Evolutionary conservation across 768 basidiomycete genomes (phyloP), one percentile per base, ranked within the genome.

Genomic region (Kwoniella dejecticola): DNA sequence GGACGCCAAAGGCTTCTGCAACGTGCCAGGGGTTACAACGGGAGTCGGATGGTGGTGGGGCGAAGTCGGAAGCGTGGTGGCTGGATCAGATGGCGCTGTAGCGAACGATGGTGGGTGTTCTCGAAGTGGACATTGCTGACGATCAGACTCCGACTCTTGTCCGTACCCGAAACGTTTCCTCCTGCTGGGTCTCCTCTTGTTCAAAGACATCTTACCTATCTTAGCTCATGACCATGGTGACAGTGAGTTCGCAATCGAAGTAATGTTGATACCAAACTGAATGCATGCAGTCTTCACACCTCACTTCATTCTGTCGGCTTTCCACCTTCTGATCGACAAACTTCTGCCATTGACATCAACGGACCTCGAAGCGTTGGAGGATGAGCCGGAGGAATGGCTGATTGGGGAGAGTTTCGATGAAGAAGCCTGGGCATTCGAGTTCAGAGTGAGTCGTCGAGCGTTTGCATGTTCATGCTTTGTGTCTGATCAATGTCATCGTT

Each of bases 331-430:
- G 8, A 84, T 99, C 21, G 87, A 87, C 23, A 85, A 88, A 8
- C 88, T 95, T 71, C 87, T 99, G 76, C 91, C 90, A 12, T 81
- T 99, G 45, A 88, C 88, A 55, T 83, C 88, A 4, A 80, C 83
- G 1, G 95, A 97, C 77, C 82, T 97, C 10, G 86, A 91, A 66
- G 84, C 83, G 4, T 92, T 94, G 90, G 83, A 87, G 79, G 83
- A 84, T 15, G 91, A 94, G 74, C 92, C 94, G 0, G 95, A 99
- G 81, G 90, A 94, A 69, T 99, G 92, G 91, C 85, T 95, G 11
- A 90, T 91, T 61, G 79, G 85, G 10, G 92, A 97, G 78, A 91
- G 91, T 60, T 87, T 87, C 65, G 91, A 92, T 65, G 89, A 86
- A 42, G 92, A 94, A 38, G 86, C 89, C 59, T 97, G 94, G 93